A percentile compares a stretch with the other conserved stretches of the same genome.
Evolutionary conservation across 2,329 filamentous ascomycete genomes (phyloP).

Genomic region (Sporothrix curviconia): DNA sequence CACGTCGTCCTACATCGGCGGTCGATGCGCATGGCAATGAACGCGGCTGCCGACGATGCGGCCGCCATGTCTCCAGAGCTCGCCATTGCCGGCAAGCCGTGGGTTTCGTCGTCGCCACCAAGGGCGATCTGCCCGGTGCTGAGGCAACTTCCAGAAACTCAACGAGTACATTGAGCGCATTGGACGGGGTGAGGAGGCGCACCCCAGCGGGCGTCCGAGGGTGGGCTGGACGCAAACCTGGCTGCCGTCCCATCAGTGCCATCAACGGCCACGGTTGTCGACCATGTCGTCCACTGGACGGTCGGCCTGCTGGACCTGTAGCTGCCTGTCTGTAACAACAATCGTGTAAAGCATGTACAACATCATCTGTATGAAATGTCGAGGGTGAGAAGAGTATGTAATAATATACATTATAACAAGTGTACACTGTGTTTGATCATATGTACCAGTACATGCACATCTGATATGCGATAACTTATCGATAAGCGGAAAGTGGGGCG

Average conservation of each 20-base stretch:
- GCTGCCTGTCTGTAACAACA: too few relatives aligned
- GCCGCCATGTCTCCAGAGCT: slow-evolving; percentile 35
- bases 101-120: slow-evolving; percentile 94
- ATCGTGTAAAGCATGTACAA: slow-evolving; percentile 8
- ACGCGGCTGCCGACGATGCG: slow-evolving; percentile 11
- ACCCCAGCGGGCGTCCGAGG: slow-evolving; percentile 63
- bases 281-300: slow-evolving; percentile 65
- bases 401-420: background rate
- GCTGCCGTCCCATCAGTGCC: slow-evolving; percentile 76
- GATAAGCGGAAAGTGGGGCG: slow-evolving; percentile 5
- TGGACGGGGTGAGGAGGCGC: slow-evolving; percentile 52
- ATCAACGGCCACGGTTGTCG: slow-evolving; percentile 79
- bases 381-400: slow-evolving; percentile 6
- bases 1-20: too few relatives aligned
- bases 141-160: slow-evolving; percentile 66
- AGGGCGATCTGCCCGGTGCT: slow-evolving; percentile 76
- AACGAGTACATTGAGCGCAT: slow-evolving; percentile 65
- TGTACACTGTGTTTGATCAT: too few relatives aligned
- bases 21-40: too few relatives aligned
- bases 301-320: slow-evolving; percentile 58
- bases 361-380: background rate
- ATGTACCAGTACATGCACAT: background rate
- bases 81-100: slow-evolving; percentile 88
- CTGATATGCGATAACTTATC: background rate
- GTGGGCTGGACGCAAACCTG: slow-evolving; percentile 55